Conservation (phyloP, 352 stramenopile species). For the Globisporangium solare region DNA sequence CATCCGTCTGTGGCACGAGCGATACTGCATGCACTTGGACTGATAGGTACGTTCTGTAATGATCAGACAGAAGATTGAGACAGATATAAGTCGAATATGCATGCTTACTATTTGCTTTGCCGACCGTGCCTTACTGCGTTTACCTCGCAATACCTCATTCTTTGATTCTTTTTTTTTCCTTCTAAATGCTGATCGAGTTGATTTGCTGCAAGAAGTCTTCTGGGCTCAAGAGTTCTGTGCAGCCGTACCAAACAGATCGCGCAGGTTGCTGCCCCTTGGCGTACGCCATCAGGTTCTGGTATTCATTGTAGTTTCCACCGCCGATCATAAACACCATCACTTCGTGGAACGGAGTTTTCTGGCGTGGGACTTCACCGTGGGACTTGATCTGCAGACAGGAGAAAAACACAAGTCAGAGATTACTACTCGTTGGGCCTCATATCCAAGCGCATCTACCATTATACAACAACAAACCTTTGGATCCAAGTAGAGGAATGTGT, state of each 20-base stretch:
- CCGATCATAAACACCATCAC: constrained; percentile 88
- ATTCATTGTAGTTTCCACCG: constrained; percentile 86
- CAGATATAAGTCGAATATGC: background rate
- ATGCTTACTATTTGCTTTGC: constrained; percentile 1
- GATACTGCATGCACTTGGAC: too few species aligned
- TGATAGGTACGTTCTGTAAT: too few species aligned
- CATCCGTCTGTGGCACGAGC: too few species aligned
- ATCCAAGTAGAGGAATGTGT: constrained; percentile 81
- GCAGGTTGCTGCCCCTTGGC: constrained; percentile 61
- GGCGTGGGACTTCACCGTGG: constrained; percentile 58
- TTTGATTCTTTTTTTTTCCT: background rate
- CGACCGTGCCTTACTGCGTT: background rate
- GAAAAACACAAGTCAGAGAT: background rate
- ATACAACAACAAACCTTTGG: constrained; percentile 46
- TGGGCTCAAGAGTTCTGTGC: constrained; percentile 85
- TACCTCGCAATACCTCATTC: background rate
- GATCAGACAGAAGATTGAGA: too few species aligned
- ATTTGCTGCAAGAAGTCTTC: constrained; percentile 89
- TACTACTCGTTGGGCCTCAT: too few species aligned
- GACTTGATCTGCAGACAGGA: constrained; percentile 52
- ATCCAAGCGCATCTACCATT: too few species aligned
- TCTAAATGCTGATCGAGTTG: constrained; percentile 54
- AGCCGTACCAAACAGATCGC: constrained; percentile 83
- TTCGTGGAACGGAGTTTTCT: constrained; percentile 75
- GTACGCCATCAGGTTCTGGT: constrained; percentile 83